Percentiles rank a stretch among this genome's conserved stretches.
phyloP scores from a whole-genome alignment of 2,329 filamentous ascomycete genomes.

The Verruconis gallopava region DNA sequence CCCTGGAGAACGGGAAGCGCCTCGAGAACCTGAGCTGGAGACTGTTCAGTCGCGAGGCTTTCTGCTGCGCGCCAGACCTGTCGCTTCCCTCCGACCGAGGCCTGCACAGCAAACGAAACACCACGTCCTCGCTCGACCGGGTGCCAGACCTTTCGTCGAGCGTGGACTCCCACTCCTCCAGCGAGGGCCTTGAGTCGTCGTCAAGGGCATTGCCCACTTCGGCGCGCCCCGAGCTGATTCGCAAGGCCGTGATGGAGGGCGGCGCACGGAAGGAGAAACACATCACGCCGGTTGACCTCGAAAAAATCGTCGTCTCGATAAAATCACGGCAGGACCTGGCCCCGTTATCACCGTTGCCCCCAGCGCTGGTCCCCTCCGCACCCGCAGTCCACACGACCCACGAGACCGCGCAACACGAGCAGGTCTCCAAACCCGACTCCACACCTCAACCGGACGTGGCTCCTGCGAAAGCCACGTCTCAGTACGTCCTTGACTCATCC shows the following conservation, averaged over 20 bases:
- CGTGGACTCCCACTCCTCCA: constrained; percentile 32
- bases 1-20: constrained; percentile 81
- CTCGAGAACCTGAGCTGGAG: constrained; percentile 95
- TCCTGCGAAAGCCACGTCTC: constrained; percentile 22
- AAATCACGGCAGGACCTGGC: constrained; percentile 64
- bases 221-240: constrained; percentile 52
- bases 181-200: constrained; percentile 24
- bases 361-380: constrained; percentile 20
- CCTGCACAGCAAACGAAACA: constrained; percentile 11
- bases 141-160: constrained; percentile 35
- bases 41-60: constrained; percentile 85
- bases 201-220: constrained; percentile 37
- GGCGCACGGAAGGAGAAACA: constrained; percentile 68
- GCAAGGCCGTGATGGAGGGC: constrained; percentile 56
- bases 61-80: constrained; percentile 60
- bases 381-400: constrained; percentile 1
- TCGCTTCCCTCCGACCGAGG: constrained; percentile 14
- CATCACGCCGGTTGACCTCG: constrained; percentile 82
- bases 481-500: constrained; percentile 45
- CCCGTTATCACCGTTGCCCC: constrained; percentile 37
- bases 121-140: constrained; percentile 15
- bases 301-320: constrained; percentile 89
- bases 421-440: constrained; percentile 15
- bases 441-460: constrained; percentile 26
- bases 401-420: neutral